These are phyloP conservation scores for Wickerhamomyces sp. DNA, from an alignment of 1,139 yeast species.

Conservation along the genomic window DNA sequence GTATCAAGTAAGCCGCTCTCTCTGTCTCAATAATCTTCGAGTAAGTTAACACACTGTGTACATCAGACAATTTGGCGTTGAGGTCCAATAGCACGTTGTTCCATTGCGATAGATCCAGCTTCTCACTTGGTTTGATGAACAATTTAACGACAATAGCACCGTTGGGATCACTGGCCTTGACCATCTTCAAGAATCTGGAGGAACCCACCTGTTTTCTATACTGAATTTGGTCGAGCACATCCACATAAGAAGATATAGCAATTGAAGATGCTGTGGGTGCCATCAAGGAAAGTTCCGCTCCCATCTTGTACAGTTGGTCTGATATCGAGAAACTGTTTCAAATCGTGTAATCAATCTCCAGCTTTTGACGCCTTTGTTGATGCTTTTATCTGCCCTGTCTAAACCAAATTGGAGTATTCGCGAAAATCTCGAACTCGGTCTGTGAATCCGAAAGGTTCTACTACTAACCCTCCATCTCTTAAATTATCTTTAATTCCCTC, in stretches of 20 bases:
- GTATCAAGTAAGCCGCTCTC: constrained; percentile 82
- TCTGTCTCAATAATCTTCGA: constrained; percentile 78
- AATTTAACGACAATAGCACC: constrained; percentile 77
- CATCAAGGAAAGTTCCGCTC: constrained; percentile 75
- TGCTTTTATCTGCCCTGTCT: too few relatives aligned
- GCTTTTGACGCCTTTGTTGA: too few relatives aligned
- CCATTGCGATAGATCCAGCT: constrained; percentile 33
- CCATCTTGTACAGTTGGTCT: too few relatives aligned
- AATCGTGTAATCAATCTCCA: too few relatives aligned
- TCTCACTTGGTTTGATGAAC: constrained; percentile 66
- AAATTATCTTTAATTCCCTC: too few relatives aligned
- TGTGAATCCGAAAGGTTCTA: too few relatives aligned
- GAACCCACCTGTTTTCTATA: constrained; percentile 66
- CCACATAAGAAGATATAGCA: constrained; percentile 85
- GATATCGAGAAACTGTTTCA: too few relatives aligned
- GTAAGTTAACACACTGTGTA: constrained; percentile 68
- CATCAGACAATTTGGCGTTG: constrained; percentile 35
- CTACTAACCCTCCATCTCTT: too few relatives aligned
- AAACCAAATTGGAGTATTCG: too few relatives aligned
- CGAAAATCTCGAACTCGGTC: too few relatives aligned
- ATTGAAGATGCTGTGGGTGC: constrained; percentile 93
- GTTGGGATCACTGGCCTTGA: constrained; percentile 64
- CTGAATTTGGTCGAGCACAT: constrained; percentile 68
- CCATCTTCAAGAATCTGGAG: constrained; percentile 80
- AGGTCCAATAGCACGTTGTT: constrained; percentile 30